Base-by-base conservation (phyloP, 805 yeast genomes). In the Yarrowia osloensis region DNA sequence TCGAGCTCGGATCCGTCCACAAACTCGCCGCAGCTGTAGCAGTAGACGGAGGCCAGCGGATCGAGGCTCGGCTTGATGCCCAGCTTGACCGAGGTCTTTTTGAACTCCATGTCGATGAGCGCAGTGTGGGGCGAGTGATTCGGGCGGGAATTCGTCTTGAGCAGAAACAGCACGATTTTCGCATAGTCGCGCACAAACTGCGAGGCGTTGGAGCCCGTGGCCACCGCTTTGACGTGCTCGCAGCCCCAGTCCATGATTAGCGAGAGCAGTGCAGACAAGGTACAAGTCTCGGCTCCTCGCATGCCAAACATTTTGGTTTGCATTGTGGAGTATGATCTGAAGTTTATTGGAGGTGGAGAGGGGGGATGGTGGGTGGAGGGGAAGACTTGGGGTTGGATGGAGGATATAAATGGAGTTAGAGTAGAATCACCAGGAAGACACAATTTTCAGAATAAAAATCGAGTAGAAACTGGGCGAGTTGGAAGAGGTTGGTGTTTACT, bases 11-110 rank as follows among this genome's bases (percentile, higher is more conserved):
- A 81, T 71, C 89, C 89, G 69, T 87, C 84, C 28, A 90, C 85
- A 73, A 88, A 88, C 71, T 88, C 87, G 17, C 84, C 83, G 77
- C 98, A 94, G 74, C 82, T 85, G 76, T 89, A 89, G 76, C 98
- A 94, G 73, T 85, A 88, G 50, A 93, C 76, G 11, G 55, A 61
- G 1, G 71, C 70, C 26, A 70, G 62, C 21, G 66, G 66, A 3
- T 61, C 66, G 7, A 44, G 33, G 11, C 31, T 8, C 33, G 42
- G 66, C 13, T 44, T 31, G 26, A 61, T 46, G 9, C 54, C 66
- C 40, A 61, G 54, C 40, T 57, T 57, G 35, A 40, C 26, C 5
- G n/a, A 28, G 1, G 63, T 19, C 39, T 57, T 57, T 22, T 57
- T 39, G 37, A 57, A 57, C n/a, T 21, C 13, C 47, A 57, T 57